Evolutionary conservation across 352 stramenopile species (phyloP).

Genomic region (Globisporangium iwayamae): DNA sequence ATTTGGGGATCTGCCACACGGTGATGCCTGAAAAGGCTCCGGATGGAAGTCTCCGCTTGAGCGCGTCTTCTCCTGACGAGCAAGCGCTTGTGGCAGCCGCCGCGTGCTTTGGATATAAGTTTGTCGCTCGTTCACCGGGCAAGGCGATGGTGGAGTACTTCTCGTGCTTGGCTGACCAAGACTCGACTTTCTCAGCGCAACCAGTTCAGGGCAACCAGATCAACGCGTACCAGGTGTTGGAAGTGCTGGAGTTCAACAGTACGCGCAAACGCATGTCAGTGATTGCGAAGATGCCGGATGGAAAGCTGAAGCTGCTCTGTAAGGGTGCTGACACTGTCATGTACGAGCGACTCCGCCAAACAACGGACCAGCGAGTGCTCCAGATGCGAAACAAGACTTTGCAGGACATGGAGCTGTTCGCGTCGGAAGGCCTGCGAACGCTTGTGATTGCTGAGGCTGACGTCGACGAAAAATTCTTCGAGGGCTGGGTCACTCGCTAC

Average conservation of each 20-base stretch:
- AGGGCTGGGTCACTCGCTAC: conserved; percentile 64
- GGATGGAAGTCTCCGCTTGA: conserved; percentile 81
- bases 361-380: conserved; percentile 39
- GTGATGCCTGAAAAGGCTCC: conserved; percentile 96
- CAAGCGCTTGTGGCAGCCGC: conserved; percentile 85
- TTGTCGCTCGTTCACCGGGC: conserved; percentile 60
- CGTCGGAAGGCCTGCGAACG: conserved; percentile 86
- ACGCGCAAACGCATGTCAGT: conserved; percentile 96
- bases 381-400: conserved; percentile 64
- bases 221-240: conserved; percentile 81
- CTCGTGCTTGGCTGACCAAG: conserved; percentile 31
- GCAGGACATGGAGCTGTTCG: conserved; percentile 88
- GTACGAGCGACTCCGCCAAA: conserved; percentile 69
- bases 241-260: conserved; percentile 94
- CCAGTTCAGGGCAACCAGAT: conserved; percentile 29
- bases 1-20: conserved; percentile 93
- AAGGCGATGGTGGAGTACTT: conserved; percentile 78
- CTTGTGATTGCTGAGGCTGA: conserved; percentile 76
- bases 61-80: conserved; percentile 90
- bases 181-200: conserved; percentile 27
- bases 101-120: conserved; percentile 82
- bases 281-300: conserved; percentile 59
- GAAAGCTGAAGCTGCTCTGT: conserved; percentile 71
- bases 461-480: conserved; percentile 58
- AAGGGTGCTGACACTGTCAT: conserved; percentile 90